Evolutionary conservation across 2,329 filamentous ascomycete genomes (phyloP), one percentile per base, ranked within the genome.

Genomic region (Lasiodiplodia theobromae): DNA sequence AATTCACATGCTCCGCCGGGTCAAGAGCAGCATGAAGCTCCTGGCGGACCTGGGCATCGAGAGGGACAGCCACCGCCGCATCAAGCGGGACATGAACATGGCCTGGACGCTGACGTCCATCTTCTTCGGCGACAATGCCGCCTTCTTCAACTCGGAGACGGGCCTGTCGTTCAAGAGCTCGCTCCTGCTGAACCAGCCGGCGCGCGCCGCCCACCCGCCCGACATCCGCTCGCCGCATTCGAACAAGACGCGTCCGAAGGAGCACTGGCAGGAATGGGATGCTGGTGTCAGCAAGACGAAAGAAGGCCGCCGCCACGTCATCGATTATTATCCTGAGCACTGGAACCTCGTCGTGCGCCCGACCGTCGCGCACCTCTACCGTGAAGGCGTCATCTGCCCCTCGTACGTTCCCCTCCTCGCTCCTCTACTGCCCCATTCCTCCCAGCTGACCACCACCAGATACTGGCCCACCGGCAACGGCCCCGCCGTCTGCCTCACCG

Each of bases 331-430:
- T 12, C 81, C 82, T 3, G 62, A 74, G 53, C 77, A 81, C 66
- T 84, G 82, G 81, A 78, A 80, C 69, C 71, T 77, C n/a, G 74
- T 74, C 7, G 74, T 79, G 23, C 77, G 83, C 1, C 82, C 81
- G 7, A 80, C 80, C 18, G 75, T 85, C 58, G 80, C 81, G 1
- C 78, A 79, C n/a, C 72, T 85, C 12, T 85, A 83, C 74, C 80
- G 81, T 70, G 80, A 81, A 18, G 83, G 84, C 62, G 73, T 85
- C 44, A 79, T 86, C 64, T 74, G 73, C 28, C 70, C 74, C 60
- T 76, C 75, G 38, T 78, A 77, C 70, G 23, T 3, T 6, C 28
- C 14, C 11, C n/a, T 10, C 18, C 5, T 16, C 31, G 0, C 10
- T 8, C 14, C 28, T 1, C 16, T 23, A 23, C 23, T 23, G 23